A percentile compares a stretch with the other conserved stretches of the same genome.
phyloP scores from a whole-genome alignment of 2,329 filamentous ascomycete genomes.

The Xylaria sp. region DNA sequence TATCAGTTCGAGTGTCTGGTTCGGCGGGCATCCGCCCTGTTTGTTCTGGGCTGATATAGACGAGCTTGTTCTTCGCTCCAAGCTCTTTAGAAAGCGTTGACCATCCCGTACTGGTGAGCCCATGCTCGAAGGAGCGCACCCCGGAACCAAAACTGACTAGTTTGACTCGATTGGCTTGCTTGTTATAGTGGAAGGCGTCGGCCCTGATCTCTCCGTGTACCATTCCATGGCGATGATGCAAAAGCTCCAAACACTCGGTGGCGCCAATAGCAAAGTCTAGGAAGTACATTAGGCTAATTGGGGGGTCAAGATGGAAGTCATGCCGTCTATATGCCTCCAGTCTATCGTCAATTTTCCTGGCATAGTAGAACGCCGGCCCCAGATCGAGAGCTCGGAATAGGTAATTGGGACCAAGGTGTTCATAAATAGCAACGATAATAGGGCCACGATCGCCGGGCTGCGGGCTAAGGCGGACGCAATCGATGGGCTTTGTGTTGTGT shows the following conservation, averaged over 20 bases:
- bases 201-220: conserved; percentile 92
- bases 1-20: conserved; percentile 91
- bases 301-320: conserved; percentile 63
- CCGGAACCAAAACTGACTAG: conserved; percentile 89
- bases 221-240: conserved; percentile 89
- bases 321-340: conserved; percentile 59
- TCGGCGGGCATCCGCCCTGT: conserved; percentile 93
- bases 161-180: conserved; percentile 76
- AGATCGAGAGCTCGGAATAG: conserved; percentile 78
- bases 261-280: conserved; percentile 93
- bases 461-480: conserved; percentile 77
- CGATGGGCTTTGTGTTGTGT: conserved; percentile 84
- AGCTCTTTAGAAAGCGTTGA: conserved; percentile 82
- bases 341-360: conserved; percentile 63
- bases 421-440: conserved; percentile 84
- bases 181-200: conserved; percentile 89
- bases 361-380: conserved; percentile 77
- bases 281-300: conserved; percentile 79
- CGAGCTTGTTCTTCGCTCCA: conserved; percentile 87
- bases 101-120: conserved; percentile 87
- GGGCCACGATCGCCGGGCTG: conserved; percentile 75
- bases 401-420: conserved; percentile 79
- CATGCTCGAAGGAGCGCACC: conserved; percentile 88
- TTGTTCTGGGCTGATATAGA: conserved; percentile 94
- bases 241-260: conserved; percentile 83